Percentiles rank a stretch among this genome's conserved stretches.
These are phyloP conservation scores for Thelonectria rubi DNA, from an alignment of 2,329 filamentous ascomycete genomes.

Conservation along the genomic window DNA sequence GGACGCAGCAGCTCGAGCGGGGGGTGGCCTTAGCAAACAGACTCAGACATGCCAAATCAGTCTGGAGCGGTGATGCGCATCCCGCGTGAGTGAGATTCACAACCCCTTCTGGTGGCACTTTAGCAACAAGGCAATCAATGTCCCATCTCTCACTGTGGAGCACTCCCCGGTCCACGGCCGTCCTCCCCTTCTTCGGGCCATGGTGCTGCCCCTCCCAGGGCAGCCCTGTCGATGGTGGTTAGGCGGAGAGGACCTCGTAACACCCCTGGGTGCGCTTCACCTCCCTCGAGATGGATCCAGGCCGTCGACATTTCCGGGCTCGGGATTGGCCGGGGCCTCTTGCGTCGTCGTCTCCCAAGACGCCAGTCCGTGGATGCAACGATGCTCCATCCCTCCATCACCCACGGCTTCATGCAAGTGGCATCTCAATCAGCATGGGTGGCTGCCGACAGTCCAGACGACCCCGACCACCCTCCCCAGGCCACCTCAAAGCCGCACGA, in stretches of 20 bases:
- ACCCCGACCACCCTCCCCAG: slow-evolving; percentile 35
- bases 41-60: slow-evolving; percentile 39
- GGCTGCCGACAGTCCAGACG: slow-evolving; percentile 35
- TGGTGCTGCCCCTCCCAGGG: slow-evolving; percentile 19
- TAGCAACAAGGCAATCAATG: slow-evolving; percentile 41
- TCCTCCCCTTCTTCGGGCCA: slow-evolving; percentile 16
- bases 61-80: slow-evolving; percentile 39
- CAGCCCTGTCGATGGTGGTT: slow-evolving; percentile 15
- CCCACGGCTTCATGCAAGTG: slow-evolving; percentile 33
- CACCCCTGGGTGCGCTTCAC: slow-evolving; percentile 7
- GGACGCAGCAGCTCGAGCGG: slow-evolving; percentile 15
- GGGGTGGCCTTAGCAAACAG: slow-evolving; percentile 32
- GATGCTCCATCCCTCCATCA: slow-evolving; percentile 46
- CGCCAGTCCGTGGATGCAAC: slow-evolving; percentile 39
- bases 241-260: slow-evolving; percentile 4
- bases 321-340: slow-evolving; percentile 29
- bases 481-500: slow-evolving; percentile 35
- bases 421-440: slow-evolving; percentile 42
- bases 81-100: slow-evolving; percentile 42
- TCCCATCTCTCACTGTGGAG: slow-evolving; percentile 34
- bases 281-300: slow-evolving; percentile 13
- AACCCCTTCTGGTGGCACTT: slow-evolving; percentile 42
- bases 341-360: slow-evolving; percentile 27
- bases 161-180: slow-evolving; percentile 27
- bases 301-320: slow-evolving; percentile 7